Evolutionary conservation across 768 basidiomycete species (phyloP), one percentile per base, ranked within the genome.

Genomic region (Serendipita sp.): DNA sequence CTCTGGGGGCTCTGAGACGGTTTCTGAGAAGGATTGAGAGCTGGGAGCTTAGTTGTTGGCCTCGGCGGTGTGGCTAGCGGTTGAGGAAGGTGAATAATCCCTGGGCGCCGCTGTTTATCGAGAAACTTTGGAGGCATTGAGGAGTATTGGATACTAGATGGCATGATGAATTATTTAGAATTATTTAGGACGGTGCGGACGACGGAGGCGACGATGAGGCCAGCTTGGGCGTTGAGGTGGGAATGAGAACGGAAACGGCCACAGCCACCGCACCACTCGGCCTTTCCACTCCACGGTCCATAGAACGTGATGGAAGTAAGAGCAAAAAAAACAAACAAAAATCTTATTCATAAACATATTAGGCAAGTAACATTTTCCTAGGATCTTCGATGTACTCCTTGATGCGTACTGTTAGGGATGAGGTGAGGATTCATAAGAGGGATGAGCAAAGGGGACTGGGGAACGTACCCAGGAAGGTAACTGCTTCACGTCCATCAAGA

Each of bases 341-440:
- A n/a, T 33, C 62, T 63, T 43, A 44, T 37, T 27, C 40, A 40
- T 13, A 60, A 23, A 6, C 33, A 63, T 67, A 68, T 34, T 31
- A 65, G 11, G 62, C 66, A 34, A 89, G 80, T 43, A 89, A 77
- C 90, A 94, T 94, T 79, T 87, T 88, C 68, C 86, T 78, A n/a
- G 92, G 91, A 75, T 95, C 91, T 74, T 97, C 91, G 65, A 96
- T 80, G 74, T 94, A 93, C 73, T 96, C 88, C 73, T 89, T 89
- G 74, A 97, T 81, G 76, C 85, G 86, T 70, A 95, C 92, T 91
- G 67, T 36, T 29, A 52, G 3, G 40, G 43, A 27, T 40, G 5
- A 40, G 16, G 62, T 46, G 36, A 1, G 16, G 44, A 55, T 27
- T 31, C 53, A 36, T 50, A 45, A 53, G 36, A 16, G 10, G 67